Evolutionary conservation across 768 basidiomycete species (phyloP), one percentile per base, ranked within the genome.

Genomic region (Naematelia encephala): DNA sequence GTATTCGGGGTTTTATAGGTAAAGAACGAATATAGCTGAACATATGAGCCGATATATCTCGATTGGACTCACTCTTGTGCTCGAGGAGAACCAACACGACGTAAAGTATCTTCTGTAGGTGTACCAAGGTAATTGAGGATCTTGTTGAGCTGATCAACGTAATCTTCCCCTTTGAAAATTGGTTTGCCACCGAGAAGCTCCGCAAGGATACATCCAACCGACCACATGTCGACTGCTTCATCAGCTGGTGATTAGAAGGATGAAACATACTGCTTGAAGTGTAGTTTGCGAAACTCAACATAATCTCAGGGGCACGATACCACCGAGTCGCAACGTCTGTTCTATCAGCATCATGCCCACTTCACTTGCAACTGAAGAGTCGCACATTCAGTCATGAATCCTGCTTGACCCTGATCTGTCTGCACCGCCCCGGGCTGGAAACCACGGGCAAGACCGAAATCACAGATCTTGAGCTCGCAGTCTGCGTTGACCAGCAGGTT

Each of bases 261-360:
- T 14, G 3, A 16, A 19, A 64, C 75, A 34, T 54, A 79, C 78
- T 80, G 57, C 77, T 77, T 11, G 79, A 78, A 8, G 79, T 79
- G 46, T 77, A 77, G 55, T 77, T 78, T 45, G 77, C 77, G 51
- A 78, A 78, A 56, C 90, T 92, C 68, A 98, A 76, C 96, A 98
- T 99, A 79, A 98, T 99, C 80, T 99, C 96, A 0, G 96, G 94
- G 21, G 94, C 94, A 30, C 94, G 83, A 76, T 99, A 99, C 94
- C 94, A 98, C 57, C 94, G 83, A 5, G 94, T 99, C n/a, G 94
- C 94, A 28, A 98, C 79, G 45, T 78, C 77, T 75, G 23, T 2
- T 16, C 27, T 47, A 26, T 61, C 26, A 61, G 60, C 39, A 29
- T 27, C 11, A 23, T 23, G 45, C 14, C 22, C 5, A n/a, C n/a